These are phyloP conservation scores for Pulveroboletus sp. DNA, from an alignment of 768 basidiomycete genomes.

Conservation along the genomic window DNA sequence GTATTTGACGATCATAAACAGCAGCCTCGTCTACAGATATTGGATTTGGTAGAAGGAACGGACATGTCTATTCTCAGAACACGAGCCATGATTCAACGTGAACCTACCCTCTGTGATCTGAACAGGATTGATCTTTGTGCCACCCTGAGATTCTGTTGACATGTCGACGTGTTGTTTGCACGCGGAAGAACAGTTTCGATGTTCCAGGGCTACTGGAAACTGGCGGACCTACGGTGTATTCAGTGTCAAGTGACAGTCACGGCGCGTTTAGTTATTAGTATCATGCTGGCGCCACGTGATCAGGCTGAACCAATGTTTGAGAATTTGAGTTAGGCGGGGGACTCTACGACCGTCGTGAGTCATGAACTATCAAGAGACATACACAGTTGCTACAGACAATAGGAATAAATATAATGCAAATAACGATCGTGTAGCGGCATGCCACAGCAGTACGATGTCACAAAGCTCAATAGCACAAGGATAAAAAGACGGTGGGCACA, in stretches of 20 bases:
- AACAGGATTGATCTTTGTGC: conserved; percentile 36
- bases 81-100: neutral
- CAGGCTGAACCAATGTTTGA: neutral
- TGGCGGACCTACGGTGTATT: no score
- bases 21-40: conserved; percentile 56
- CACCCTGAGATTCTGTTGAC: conserved; percentile 26
- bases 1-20: conserved; percentile 94
- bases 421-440: neutral
- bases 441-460: neutral
- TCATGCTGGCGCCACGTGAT: no score
- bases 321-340: no score
- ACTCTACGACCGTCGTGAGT: no score
- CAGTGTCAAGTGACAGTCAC: no score
- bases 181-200: no score
- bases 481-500: no score
- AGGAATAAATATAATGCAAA: conserved; percentile 2
- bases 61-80: neutral
- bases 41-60: neutral
- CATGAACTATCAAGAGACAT: no score
- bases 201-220: no score
- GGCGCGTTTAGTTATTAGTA: no score
- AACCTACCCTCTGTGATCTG: conserved; percentile 65
- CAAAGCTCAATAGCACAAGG: neutral
- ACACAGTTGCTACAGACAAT: neutral
- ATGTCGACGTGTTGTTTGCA: conserved; percentile 6